Base-by-base conservation (phyloP, 2,329 filamentous ascomycete species). In the Cladophialophora bantiana region DNA sequence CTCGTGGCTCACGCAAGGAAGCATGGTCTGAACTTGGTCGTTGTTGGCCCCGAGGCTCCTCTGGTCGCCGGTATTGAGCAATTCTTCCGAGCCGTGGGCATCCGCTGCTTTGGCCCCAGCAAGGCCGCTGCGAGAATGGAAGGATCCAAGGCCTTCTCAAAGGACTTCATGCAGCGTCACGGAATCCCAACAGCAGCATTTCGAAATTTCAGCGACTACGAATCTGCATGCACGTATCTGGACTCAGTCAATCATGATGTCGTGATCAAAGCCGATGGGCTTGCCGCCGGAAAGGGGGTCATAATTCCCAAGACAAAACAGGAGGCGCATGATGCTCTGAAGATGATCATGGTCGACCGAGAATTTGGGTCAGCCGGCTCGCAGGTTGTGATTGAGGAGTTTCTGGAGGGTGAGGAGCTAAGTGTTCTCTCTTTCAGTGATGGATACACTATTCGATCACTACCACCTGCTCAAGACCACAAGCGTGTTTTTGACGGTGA, bases 371-470 rank as follows among this genome's bases (percentile, higher is more conserved):
- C 86, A 54, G 94, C 94, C 15, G 94, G 94, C 42, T 87, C 92
- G 72, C 92, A 96, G 78, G 93, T 99, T 20, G 94, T 99, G 52
- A 94, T 99, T 70, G 95, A 99, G 78, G 94, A 99, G 79, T 95
- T 91, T 73, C 83, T 99, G 38, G 88, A 92, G 68, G 95, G 95
- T 53, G 93, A 98, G 71, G 95, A 99, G 80, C 84, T 98, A 69
- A 95, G 91, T 75, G 91, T 99, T 70, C 83, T 99, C 57, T 93
- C 90, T 36, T 97, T 99, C 81, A 92, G 89, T 75, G 95, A 99
- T 76, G 95, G 95, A 59, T 90, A 91, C 76, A 90, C 90, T 0
- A 91, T 96, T 77, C 86, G 88, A 75, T 93, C 90, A 7, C 84
- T 98, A 9, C 94, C 94, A 4, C 90, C 95, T 0, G 94, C 94